Evolutionary conservation across 1,284 basidiomycete genomes (phyloP).

Genomic region (Malassezia vespertilionis): DNA sequence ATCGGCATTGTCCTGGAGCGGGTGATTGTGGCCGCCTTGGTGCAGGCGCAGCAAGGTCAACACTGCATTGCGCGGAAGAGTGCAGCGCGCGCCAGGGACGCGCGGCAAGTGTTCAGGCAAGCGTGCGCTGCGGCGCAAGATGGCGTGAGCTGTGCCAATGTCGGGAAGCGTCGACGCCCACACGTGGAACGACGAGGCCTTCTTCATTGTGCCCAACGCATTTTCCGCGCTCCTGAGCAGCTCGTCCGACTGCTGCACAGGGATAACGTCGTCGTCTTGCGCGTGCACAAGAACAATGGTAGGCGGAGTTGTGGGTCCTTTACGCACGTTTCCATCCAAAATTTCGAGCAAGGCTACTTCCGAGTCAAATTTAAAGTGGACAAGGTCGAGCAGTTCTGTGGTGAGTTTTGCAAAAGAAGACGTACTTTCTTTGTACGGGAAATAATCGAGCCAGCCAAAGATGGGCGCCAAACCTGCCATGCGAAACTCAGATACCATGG

Average conservation of each 20-base stretch:
- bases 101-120: constrained; percentile 9
- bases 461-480: constrained; percentile 55
- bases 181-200: constrained; percentile 1
- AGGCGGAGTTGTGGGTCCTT: constrained; percentile 54
- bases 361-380: constrained; percentile 56
- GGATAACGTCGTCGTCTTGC: constrained; percentile 69
- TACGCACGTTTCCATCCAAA: not conserved
- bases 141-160: constrained; percentile 1
- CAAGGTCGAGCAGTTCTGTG: constrained; percentile 52
- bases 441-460: constrained; percentile 60
- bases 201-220: not conserved
- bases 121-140: constrained; percentile 16
- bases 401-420: not conserved
- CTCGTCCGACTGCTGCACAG: constrained; percentile 56
- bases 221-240: constrained; percentile 16
- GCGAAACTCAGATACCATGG: constrained; percentile 60
- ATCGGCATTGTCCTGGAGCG: constrained; percentile 24
- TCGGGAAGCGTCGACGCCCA: constrained; percentile 12
- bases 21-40: constrained; percentile 28
- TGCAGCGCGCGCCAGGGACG: not conserved
- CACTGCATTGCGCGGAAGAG: constrained; percentile 3
- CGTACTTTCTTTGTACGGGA: constrained; percentile 56
- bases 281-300: constrained; percentile 70
- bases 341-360: constrained; percentile 14
- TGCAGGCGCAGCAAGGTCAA: constrained; percentile 25